phyloP scores from a whole-genome alignment of 2,329 filamentous ascomycete genomes.

The Xylaria sp. region DNA sequence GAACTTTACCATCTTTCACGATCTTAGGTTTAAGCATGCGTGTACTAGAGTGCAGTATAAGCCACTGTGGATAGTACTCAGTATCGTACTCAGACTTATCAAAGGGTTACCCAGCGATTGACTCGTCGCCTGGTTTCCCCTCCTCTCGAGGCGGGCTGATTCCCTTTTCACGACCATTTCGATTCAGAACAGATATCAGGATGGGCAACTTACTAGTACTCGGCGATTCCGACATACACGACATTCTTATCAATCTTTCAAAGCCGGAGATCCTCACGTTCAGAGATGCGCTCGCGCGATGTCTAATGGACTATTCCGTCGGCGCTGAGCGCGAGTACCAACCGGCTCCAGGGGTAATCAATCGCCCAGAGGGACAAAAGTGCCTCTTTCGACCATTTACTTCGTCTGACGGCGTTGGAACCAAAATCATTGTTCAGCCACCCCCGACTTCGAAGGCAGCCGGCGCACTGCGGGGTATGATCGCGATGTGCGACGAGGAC shows the following conservation, averaged over 20 bases:
- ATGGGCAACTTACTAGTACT: constrained; percentile 34
- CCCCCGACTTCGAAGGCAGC: constrained; percentile 25
- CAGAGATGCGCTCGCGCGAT: constrained; percentile 14
- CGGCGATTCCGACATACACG: constrained; percentile 27
- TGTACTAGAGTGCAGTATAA: background rate
- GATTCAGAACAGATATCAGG: background rate
- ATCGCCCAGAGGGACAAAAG: constrained; percentile 34
- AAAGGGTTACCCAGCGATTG: background rate
- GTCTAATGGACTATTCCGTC: constrained; percentile 24
- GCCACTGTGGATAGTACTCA: background rate
- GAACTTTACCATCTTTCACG: background rate
- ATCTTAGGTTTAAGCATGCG: background rate
- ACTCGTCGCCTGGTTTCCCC: background rate
- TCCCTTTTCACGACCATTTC: background rate
- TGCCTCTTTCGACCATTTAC: constrained; percentile 38
- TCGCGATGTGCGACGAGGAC: constrained; percentile 33
- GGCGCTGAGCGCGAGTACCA: constrained; percentile 29
- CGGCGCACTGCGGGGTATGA: constrained; percentile 30
- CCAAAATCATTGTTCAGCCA: constrained; percentile 35
- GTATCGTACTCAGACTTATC: background rate
- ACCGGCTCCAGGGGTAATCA: constrained; percentile 26
- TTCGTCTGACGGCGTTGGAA: constrained; percentile 20
- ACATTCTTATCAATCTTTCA: constrained; percentile 31
- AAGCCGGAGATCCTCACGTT: constrained; percentile 25
- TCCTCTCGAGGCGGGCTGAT: background rate